Evolutionary conservation across 2,329 filamentous ascomycete genomes (phyloP).

Genomic region (Exophiala dermatitidis): DNA sequence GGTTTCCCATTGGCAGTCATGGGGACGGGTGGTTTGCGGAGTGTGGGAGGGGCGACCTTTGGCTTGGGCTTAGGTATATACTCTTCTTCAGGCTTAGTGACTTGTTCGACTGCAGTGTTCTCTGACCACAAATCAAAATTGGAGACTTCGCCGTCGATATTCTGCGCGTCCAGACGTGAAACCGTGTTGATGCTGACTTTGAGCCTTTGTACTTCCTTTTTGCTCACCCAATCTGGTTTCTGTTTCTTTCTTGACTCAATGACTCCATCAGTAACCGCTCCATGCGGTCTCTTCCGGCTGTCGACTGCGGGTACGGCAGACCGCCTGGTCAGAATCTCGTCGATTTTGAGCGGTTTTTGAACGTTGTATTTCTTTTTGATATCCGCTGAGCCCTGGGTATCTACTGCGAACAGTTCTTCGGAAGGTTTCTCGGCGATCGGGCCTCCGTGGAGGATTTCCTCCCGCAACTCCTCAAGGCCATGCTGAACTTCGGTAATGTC

Average conservation of each 20-base stretch:
- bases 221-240: slow-evolving; percentile 70
- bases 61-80: slow-evolving; percentile 62
- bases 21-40: slow-evolving; percentile 71
- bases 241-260: slow-evolving; percentile 64
- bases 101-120: slow-evolving; percentile 31
- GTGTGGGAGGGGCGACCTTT: slow-evolving; percentile 64
- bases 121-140: slow-evolving; percentile 72
- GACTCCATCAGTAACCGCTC: slow-evolving; percentile 65
- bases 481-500: slow-evolving; percentile 79
- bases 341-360: slow-evolving; percentile 75
- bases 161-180: slow-evolving; percentile 31
- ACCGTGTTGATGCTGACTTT: slow-evolving; percentile 42
- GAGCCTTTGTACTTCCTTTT: slow-evolving; percentile 74
- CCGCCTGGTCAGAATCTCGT: slow-evolving; percentile 82
- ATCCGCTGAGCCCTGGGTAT: slow-evolving; percentile 62
- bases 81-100: slow-evolving; percentile 44
- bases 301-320: slow-evolving; percentile 75
- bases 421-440: slow-evolving; percentile 76
- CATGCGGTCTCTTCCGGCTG: slow-evolving; percentile 65
- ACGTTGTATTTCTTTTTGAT: slow-evolving; percentile 60
- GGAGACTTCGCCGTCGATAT: slow-evolving; percentile 46
- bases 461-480: slow-evolving; percentile 74
- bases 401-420: slow-evolving; percentile 76
- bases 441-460: slow-evolving; percentile 86
- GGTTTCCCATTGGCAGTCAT: slow-evolving; percentile 74